Evolutionary conservation across 2,329 filamentous ascomycete species (phyloP), one percentile per base, ranked within the genome.

Genomic region (Exophiala lecanii-corni): DNA sequence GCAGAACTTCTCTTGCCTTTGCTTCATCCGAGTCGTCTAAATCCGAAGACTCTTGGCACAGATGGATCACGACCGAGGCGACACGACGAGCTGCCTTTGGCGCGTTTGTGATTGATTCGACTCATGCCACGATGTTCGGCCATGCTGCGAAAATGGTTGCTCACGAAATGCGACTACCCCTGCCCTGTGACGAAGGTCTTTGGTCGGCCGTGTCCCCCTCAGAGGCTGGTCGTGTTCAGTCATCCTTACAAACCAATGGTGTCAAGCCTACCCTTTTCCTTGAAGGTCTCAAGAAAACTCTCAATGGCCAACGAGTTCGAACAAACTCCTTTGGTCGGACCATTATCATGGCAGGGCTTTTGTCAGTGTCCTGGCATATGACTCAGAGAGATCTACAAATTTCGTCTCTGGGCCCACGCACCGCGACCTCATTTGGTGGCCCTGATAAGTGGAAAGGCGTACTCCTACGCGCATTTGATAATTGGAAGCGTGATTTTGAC

Each of bases 341-440:
- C 2, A 88, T 95, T 33, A 73, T 98, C 39, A 97, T 97, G 89
- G 85, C 91, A 1, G 92, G 92, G 0, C 69, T 98, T 19, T 72
- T 97, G 17, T 96, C 88, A 54, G 88, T 97, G 20, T 92, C 86
- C 59, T 97, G 89, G 87, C 91, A 97, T 63, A 91, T 97, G 85
- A 92, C 94, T 60, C 89, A 97, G 62, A 79, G 91, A 59, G 92
- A 97, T 62, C 76, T 96, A 10, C 91, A 96, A 67, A 84, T 95
- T 45, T 91, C 83, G 61, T 89, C 89, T 1, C 74, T 97, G 0
- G 89, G 85, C 9, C 48, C 55, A 18, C 54, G 54, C 15, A 86
- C 89, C 9, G 79, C 81, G 0, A 81, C 84, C 55, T 82, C 87
- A 1, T 75, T 95, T 1, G 91, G 91, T 3, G 89, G 85, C 2